Percentiles rank a stretch among this genome's conserved stretches.
phyloP scores from a whole-genome alignment of 768 basidiomycete species.

The Tulasnella sp. region DNA sequence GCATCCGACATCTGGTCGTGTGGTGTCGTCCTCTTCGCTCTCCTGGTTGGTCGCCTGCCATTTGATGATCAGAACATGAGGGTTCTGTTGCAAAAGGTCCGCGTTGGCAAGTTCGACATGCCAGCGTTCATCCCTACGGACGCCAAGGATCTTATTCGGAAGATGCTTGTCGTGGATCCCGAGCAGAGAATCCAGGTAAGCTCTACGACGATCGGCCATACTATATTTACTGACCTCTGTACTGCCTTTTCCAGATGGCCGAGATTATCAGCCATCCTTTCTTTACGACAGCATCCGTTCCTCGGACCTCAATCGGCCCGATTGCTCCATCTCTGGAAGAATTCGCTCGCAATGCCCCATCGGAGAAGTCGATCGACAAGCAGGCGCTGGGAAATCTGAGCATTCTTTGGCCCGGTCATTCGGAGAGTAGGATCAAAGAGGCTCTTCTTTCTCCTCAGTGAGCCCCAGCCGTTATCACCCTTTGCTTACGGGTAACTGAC shows the following conservation, averaged over 20 bases:
- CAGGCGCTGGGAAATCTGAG: conserved; percentile 69
- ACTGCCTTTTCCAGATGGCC: conserved; percentile 48
- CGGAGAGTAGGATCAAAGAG: conserved; percentile 32
- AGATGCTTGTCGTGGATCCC: conserved; percentile 85
- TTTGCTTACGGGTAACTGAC: neutral
- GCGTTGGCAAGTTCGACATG: conserved; percentile 72
- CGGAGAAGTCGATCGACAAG: conserved; percentile 57
- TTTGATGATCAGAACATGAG: conserved; percentile 79
- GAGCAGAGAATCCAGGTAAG: conserved; percentile 66
- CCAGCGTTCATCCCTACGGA: conserved; percentile 70
- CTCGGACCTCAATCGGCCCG: conserved; percentile 30
- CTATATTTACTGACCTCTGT: neutral
- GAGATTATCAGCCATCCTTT: conserved; percentile 83
- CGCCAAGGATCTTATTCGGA: conserved; percentile 69
- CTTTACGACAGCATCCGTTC: conserved; percentile 41
- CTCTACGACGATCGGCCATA: neutral
- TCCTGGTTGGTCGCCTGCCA: conserved; percentile 81
- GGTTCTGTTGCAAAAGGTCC: conserved; percentile 70
- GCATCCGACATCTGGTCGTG: conserved; percentile 96
- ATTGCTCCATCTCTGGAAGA: conserved; percentile 53
- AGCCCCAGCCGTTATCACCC: neutral
- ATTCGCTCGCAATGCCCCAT: conserved; percentile 58
- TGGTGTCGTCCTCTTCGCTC: conserved; percentile 84
- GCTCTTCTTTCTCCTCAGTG: conserved; percentile 22
- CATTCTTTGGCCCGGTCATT: conserved; percentile 60